Base-by-base conservation (phyloP, 257 asterid genomes). In the Euphrasia confusa region DNA sequence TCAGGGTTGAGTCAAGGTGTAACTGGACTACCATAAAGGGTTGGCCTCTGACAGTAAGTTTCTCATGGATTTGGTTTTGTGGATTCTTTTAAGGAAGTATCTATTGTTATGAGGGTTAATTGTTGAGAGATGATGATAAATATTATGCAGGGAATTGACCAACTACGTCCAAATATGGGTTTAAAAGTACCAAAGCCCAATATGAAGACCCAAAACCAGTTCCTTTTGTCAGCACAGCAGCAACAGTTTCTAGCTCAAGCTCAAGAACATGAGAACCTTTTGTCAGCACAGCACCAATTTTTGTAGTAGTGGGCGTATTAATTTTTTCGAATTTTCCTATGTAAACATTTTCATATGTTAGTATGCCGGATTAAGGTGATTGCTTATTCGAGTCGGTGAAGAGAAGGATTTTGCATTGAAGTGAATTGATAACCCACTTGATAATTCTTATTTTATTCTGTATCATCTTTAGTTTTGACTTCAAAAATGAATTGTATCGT, bases 31-130 rank as follows among this genome's bases (percentile, higher is more conserved):
- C 96, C 96, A 57, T 71, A 73, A 86, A 88, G 83, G 96, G 96
- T 33, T 88, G 95, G 96, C 95, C 96, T 9, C 66, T 88, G 69
- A 88, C 96, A 14, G 96, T 88, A 77, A 83, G 95, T 75, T 69
- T 48, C 63, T 61, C 39, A 26, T 45, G 47, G 65, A 64, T 70
- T 71, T 64, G 60, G 26, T 56, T 60, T 24, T 60, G 26, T 50
- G 28, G 45, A 58, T 49, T 27, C 33, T 66, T 56, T 62, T 69
- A 37, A 45, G 55, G 63, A 55, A 54, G 55, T 49, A 4, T 63
- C 15, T 37, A 10, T 8, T 1, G 35, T 61, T 30, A 10, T 58
- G 62, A 55, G 50, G 70, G 56, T 50, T 28, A 26, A 33, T 64
- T 58, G 30, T 62, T 61, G 61, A 64, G 44, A 64, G 56, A 32